phyloP scores from a whole-genome alignment of 352 stramenopile species.

The Globisporangium parvum region DNA sequence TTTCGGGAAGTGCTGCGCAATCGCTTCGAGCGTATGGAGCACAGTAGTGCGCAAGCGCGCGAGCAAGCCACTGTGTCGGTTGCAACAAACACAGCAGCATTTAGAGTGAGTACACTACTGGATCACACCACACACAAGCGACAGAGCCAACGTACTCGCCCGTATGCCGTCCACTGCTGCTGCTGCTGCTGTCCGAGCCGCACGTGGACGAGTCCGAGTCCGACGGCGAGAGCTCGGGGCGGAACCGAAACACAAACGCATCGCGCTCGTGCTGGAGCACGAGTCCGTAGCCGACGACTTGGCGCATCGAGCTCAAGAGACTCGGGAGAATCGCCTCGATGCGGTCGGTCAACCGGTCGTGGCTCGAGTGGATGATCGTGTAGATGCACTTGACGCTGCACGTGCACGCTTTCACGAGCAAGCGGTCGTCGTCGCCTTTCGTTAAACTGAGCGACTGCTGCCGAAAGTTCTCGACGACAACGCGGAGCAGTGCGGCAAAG shows the following conservation, averaged over 20 bases:
- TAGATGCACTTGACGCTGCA: slow-evolving; percentile 86
- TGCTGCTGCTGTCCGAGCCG: slow-evolving; percentile 45
- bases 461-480: slow-evolving; percentile 83
- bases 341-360: slow-evolving; percentile 47
- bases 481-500: slow-evolving; percentile 68
- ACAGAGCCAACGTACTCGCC: slow-evolving; percentile 38
- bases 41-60: slow-evolving; percentile 71
- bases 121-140: neutral
- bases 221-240: slow-evolving; percentile 48
- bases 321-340: slow-evolving; percentile 54
- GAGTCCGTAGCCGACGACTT: slow-evolving; percentile 67
- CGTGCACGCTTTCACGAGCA: slow-evolving; percentile 78
- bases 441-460: slow-evolving; percentile 66
- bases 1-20: slow-evolving; percentile 62
- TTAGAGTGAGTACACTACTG: neutral
- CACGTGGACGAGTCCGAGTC: slow-evolving; percentile 76
- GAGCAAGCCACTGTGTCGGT: slow-evolving; percentile 41
- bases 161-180: slow-evolving; percentile 16
- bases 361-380: slow-evolving; percentile 71
- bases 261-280: slow-evolving; percentile 44
- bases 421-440: slow-evolving; percentile 60
- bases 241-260: slow-evolving; percentile 45
- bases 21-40: slow-evolving; percentile 59
- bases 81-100: neutral
- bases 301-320: slow-evolving; percentile 71